phyloP scores from a whole-genome alignment of 1,284 basidiomycete genomes.

The Coniferiporia weirii region DNA sequence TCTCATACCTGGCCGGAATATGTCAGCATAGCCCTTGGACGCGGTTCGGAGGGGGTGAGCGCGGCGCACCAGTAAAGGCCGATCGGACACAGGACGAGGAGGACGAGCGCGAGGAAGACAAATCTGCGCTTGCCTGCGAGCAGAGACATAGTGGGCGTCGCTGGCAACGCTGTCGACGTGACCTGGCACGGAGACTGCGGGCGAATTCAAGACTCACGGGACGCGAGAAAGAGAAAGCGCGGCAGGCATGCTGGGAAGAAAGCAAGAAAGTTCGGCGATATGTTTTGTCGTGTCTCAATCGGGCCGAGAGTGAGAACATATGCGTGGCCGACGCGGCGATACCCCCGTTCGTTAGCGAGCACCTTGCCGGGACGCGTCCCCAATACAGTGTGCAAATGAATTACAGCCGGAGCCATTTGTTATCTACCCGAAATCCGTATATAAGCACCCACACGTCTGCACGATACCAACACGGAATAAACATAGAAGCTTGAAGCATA shows the following conservation, averaged over 20 bases:
- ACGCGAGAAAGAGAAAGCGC: too few relatives aligned
- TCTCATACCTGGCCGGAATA: slow-evolving; percentile 32
- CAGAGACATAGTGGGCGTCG: slow-evolving; percentile 10
- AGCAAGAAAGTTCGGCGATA: not conserved
- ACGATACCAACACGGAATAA: not conserved
- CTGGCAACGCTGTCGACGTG: not conserved
- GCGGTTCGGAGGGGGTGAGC: not conserved
- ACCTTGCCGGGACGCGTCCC: too few relatives aligned
- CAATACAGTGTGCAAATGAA: not conserved
- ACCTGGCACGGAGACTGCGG: too few relatives aligned
- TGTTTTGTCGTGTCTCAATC: not conserved
- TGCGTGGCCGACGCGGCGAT: too few relatives aligned
- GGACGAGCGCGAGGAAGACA: slow-evolving; percentile 11
- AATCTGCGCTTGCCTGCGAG: slow-evolving; percentile 14
- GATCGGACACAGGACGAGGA: slow-evolving; percentile 11
- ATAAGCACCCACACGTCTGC: not conserved
- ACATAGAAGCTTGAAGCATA: not conserved
- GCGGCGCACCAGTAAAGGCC: slow-evolving; percentile 14
- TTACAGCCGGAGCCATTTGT: not conserved
- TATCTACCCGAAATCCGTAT: not conserved
- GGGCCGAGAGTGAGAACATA: too few relatives aligned
- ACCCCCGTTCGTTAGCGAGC: too few relatives aligned
- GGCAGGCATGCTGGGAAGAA: too few relatives aligned
- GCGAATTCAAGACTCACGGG: too few relatives aligned
- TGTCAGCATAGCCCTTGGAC: not conserved